Evolutionary conservation across 768 basidiomycete species (phyloP).

Genomic region (Obba rivulosa): DNA sequence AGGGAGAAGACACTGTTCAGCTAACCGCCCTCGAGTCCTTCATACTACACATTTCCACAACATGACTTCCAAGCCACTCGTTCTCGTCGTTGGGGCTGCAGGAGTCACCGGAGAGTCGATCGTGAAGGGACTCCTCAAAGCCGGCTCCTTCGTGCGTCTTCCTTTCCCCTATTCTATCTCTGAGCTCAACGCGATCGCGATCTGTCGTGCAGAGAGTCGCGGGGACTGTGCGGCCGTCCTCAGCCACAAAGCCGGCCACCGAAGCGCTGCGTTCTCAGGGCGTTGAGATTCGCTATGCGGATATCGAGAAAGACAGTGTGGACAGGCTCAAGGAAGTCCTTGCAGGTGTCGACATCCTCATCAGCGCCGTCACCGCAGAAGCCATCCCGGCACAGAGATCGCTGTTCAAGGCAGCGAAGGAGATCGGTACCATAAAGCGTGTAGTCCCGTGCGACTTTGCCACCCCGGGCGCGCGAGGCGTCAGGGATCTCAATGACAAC

Average conservation of each 20-base stretch:
- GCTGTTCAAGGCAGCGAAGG: constrained; percentile 15
- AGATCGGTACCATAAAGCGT: constrained; percentile 14
- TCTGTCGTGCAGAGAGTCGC: constrained; percentile 7
- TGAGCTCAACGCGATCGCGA: background rate
- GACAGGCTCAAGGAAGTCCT: constrained; percentile 11
- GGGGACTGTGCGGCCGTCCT: constrained; percentile 9
- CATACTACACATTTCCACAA: background rate
- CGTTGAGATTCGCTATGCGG: constrained; percentile 5
- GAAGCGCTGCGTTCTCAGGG: constrained; percentile 1
- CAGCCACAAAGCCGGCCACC: constrained; percentile 12
- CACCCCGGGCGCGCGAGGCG: constrained; percentile 9
- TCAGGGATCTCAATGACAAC: constrained; percentile 9
- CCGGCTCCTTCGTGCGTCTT: constrained; percentile 14
- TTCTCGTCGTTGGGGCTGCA: constrained; percentile 19
- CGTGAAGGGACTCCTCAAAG: constrained; percentile 10
- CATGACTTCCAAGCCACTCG: constrained; percentile 10
- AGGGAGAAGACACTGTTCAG: too few relatives aligned
- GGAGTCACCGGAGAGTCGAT: constrained; percentile 17
- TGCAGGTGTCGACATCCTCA: constrained; percentile 13
- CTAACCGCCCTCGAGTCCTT: too few relatives aligned
- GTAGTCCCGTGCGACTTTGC: constrained; percentile 22
- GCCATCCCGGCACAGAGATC: constrained; percentile 9
- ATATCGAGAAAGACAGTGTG: constrained; percentile 1
- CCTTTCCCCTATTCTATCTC: background rate
- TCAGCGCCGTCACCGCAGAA: constrained; percentile 8